Evolutionary conservation across 2,329 filamentous ascomycete species (phyloP), one percentile per base, ranked within the genome.

Genomic region (Lachnellula cervina): DNA sequence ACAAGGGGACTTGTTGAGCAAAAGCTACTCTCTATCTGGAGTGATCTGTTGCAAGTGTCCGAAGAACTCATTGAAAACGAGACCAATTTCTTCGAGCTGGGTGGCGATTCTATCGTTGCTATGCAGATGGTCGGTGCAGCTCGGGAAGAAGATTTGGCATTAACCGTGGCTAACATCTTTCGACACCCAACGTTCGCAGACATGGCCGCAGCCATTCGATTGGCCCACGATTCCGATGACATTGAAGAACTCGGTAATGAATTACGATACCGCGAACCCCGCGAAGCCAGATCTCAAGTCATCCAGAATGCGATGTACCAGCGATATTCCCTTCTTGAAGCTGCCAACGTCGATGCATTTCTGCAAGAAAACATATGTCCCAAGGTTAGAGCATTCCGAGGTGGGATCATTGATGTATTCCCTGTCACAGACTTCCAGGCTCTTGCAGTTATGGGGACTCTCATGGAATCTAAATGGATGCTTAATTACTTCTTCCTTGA

Each of bases 61-160:
- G 38, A 48, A 32, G 52, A 58, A 23, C 56, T 57, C 2, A 62
- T 64, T 34, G 48, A 42, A 23, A 43, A 47, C 19, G 51, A 58
- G 25, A 70, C 72, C 45, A 75, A 70, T 57, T 77, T 77, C 66
- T 73, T 73, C 57, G 59, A 59, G 6, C 59, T 73, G 0, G 70
- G 71, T 21, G 72, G 71, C 9, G 70, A 72, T 51, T 71, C 69
- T 1, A 58, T 73, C 0, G 52, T 60, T 8, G 70, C 70, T 1
- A 76, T 75, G 68, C 77, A 74, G 50, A 59, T 81, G 4, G 77
- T 81, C 0, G 73, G 77, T 17, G 69, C 44, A n/a, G 61, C 62
- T 25, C 52, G 64, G 43, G 56, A 55, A 7, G 54, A 56, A 35
- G 71, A 71, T 3, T 58, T 73, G 7, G 64, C 63, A 14, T 58